Evolutionary conservation across 2,329 filamentous ascomycete species (phyloP).

Genomic region (Ascocoryne sarcoides): DNA sequence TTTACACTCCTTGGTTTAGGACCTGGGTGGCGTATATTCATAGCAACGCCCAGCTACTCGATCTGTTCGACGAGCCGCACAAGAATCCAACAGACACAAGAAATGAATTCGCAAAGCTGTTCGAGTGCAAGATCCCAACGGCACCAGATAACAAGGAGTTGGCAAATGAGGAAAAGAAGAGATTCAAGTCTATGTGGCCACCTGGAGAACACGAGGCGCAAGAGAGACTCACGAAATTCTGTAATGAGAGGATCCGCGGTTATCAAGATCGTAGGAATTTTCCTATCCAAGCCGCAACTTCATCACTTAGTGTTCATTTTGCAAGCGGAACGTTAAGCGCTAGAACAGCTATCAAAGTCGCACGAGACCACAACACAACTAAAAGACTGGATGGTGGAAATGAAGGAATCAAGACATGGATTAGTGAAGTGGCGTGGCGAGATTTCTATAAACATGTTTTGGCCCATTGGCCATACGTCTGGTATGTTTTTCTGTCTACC

Average conservation of each 20-base stretch:
- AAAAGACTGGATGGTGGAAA: constrained; percentile 59
- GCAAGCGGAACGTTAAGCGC: constrained; percentile 60
- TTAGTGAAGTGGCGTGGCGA: constrained; percentile 76
- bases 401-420: constrained; percentile 62
- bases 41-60: constrained; percentile 56
- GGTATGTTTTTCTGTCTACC: constrained; percentile 36
- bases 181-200: constrained; percentile 56
- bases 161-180: constrained; percentile 46
- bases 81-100: constrained; percentile 42
- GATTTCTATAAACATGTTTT: constrained; percentile 86
- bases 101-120: constrained; percentile 45
- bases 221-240: constrained; percentile 56
- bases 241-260: constrained; percentile 49
- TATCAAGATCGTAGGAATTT: constrained; percentile 62
- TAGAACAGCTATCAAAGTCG: constrained; percentile 55
- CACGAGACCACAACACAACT: constrained; percentile 52
- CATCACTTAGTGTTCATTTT: constrained; percentile 63
- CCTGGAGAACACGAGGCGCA: constrained; percentile 66
- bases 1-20: constrained; percentile 77
- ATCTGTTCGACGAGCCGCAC: constrained; percentile 47
- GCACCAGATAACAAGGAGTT: constrained; percentile 57
- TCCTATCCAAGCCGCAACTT: constrained; percentile 54
- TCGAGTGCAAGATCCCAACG: constrained; percentile 50
- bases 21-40: constrained; percentile 69
- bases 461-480: constrained; percentile 76